Conservation (phyloP, 768 basidiomycete species). For the Naganishia randhawae region DNA sequence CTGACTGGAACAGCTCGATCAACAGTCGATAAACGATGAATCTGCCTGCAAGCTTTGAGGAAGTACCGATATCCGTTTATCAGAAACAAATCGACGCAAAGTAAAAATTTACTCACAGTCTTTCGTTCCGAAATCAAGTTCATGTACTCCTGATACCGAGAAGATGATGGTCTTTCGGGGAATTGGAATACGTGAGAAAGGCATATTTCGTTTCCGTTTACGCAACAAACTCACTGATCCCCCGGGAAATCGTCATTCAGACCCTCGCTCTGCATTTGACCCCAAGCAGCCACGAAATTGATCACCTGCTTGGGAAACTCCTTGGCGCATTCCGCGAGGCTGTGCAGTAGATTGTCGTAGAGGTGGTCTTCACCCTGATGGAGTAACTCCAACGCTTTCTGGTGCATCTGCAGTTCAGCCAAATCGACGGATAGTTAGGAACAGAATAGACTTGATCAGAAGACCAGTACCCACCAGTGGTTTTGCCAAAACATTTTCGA, state of each 20-base stretch:
- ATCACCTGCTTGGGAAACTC: conserved; percentile 21
- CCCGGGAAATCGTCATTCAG: background rate
- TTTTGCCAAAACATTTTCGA: conserved; percentile 19
- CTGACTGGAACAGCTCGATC: conserved; percentile 18
- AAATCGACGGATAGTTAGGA: background rate
- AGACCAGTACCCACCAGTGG: conserved; percentile 15
- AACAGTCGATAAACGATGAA: conserved; percentile 29
- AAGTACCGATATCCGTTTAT: background rate
- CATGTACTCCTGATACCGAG: conserved; percentile 4
- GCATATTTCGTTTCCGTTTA: too few species aligned
- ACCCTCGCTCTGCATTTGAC: conserved; percentile 22
- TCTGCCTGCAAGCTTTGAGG: conserved; percentile 5
- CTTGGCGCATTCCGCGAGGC: conserved; percentile 4
- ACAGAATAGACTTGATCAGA: background rate
- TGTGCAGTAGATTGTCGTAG: conserved; percentile 18
- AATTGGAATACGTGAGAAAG: too few species aligned
- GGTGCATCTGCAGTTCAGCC: background rate
- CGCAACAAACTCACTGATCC: conserved; percentile 3
- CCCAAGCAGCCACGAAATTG: conserved; percentile 21
- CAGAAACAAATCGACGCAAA: background rate
- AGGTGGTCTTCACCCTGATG: conserved; percentile 20
- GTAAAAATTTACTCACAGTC: conserved; percentile 1
- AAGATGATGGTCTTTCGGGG: conserved; percentile 16
- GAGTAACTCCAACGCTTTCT: conserved; percentile 2
- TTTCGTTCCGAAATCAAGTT: conserved; percentile 19